Base-by-base conservation (phyloP, 371 early-diverging fungal species). In the Caulochytrium protostelioides region DNA sequence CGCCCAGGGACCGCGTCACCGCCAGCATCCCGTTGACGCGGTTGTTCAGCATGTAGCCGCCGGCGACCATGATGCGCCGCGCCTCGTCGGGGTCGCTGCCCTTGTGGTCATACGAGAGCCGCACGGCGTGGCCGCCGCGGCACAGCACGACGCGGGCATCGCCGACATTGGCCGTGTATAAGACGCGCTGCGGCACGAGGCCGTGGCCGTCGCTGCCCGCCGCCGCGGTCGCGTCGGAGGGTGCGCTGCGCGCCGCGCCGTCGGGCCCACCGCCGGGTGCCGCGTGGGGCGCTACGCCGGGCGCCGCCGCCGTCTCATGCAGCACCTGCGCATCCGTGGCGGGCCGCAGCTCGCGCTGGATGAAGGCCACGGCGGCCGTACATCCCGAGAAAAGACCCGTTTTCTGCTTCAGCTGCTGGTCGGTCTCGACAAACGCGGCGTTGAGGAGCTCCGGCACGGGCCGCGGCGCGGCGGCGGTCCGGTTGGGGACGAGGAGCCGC, bases 21-120 rank as follows among this genome's bases (percentile, higher is more conserved):
- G 97, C 92, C 38, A 95, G 54, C n/a, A 92, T 47, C 75, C 94
- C 97, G 52, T 94, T 95, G n/a, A 95, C 97, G 5, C 97, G 74
- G 41, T 83, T 79, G 47, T 92, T 90, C 68, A 92, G 76, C 38
- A 95, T 74, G 54, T 86, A 90, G 12, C 97, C 97, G 23, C 94
- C 94, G 10, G 80, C 64, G 28, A 84, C 84, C 24, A 72, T 59
- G 30, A 95, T 82, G 37, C 95, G 72, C 37, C 78, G 71, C 20
- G 74, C 73, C 52, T 95, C 95, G 32, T 64, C 65, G 13, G 62
- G 51, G 51, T 95, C 94, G 12, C 78, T 75, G 17, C 94, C 95
- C 55, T 95, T 95, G 55, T 95, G 95, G 54, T 95, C 95, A 43
- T 92, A 95, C 1, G 91, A 79, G 14, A 95, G 67, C 30, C 95